Base-by-base conservation (phyloP, 2,329 filamentous ascomycete genomes). In the Emmonsia crescens region DNA sequence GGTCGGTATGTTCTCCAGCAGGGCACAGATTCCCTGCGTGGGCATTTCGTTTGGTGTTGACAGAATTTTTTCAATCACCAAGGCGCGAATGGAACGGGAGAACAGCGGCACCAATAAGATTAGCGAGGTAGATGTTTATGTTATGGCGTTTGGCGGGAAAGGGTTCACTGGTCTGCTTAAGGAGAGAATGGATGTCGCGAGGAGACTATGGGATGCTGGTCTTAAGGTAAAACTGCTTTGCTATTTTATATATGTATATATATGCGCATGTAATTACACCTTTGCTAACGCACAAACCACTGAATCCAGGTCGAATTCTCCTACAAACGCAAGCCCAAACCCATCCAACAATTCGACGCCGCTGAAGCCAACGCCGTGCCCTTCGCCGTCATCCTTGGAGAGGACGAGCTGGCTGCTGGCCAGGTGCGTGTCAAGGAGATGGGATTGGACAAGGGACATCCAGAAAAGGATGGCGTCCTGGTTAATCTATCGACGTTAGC, bases 31-130 rank as follows among this genome's bases (percentile, higher is more conserved):
- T 61, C 93, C 90, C n/a, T 93, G 89, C 68, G 89, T 94, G 5
- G 89, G 89, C 65, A 89, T 96, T 67, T 96, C 92, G 1, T 96
- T 97, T 71, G 93, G 93, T 61, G 90, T 96, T 57, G 93, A 97
- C 75, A 87, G 93, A 68, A 96, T 97, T 71, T 96, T 96, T 78
- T 91, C 89, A 68, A 92, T 96, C 71, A 90, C 88, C 66, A 92
- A 96, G 75, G 87, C 89, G 14, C 82, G 86, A 57, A 82, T 90
- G 73, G 85, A 84, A 64, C 83, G 82, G 42, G 74, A 78, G 62
- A 81, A 83, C 69, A 82, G 78, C 60, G 75, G 76, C n/a, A 75
- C 80, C 24, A 67, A 76, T 36, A 77, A 89, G 65, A 81, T 82
- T 66, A 91, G 87, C 70, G 89, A 94, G 68, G 87, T 92, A 2